These are phyloP conservation scores for Syzygium aqueum DNA, from an alignment of 345 rosid species.

Conservation along the genomic window DNA sequence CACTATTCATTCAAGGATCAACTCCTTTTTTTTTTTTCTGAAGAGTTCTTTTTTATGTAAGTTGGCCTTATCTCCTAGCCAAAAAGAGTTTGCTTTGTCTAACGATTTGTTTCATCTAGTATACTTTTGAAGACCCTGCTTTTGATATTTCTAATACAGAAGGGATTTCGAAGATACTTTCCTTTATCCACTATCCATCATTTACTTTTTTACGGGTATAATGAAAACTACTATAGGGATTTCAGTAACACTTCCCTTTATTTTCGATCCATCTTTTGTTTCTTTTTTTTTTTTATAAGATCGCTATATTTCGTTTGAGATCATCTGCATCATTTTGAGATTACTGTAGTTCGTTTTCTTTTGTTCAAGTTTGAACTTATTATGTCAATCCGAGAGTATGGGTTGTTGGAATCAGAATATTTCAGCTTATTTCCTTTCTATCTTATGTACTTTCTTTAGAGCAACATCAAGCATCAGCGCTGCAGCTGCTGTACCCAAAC, in stretches of 20 bases:
- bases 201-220: background rate
- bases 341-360: background rate
- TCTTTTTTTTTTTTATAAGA: background rate
- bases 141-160: background rate
- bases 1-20: background rate
- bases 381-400: background rate
- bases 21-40: background rate
- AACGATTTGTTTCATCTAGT: background rate
- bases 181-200: background rate
- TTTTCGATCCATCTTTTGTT: background rate
- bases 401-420: background rate
- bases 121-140: background rate
- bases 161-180: background rate
- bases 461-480: conserved; percentile 41
- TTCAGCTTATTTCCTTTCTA: background rate
- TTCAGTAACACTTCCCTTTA: background rate
- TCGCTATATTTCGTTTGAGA: background rate
- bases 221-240: background rate
- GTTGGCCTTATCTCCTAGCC: background rate
- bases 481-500: conserved; percentile 47
- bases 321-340: background rate
- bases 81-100: background rate
- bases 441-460: conserved; percentile 20
- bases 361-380: background rate
- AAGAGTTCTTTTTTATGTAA: background rate